phyloP scores from a whole-genome alignment of 2,329 filamentous ascomycete genomes.

The Camillea tinctor region DNA sequence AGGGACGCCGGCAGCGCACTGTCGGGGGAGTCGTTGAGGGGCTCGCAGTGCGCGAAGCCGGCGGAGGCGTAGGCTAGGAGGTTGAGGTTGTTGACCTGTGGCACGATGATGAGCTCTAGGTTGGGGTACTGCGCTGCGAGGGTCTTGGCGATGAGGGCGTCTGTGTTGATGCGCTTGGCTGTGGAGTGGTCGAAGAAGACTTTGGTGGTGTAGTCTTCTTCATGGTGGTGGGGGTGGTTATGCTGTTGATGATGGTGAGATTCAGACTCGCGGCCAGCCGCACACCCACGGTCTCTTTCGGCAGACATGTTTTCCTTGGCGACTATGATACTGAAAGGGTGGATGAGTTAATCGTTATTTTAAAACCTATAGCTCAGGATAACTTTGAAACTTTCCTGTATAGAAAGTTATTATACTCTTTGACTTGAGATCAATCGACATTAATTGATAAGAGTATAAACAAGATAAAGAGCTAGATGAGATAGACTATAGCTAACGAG shows the following conservation, averaged over 20 bases:
- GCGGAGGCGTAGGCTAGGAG: slow-evolving; percentile 43
- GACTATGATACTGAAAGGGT: too few relatives aligned
- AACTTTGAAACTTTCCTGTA: too few relatives aligned
- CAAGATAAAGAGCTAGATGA: too few relatives aligned
- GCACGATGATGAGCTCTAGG: slow-evolving; percentile 40
- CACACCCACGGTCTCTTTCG: neutral
- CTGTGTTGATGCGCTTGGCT: slow-evolving; percentile 42
- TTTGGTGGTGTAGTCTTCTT: slow-evolving; percentile 19
- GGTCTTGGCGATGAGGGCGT: slow-evolving; percentile 40
- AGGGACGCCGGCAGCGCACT: slow-evolving; percentile 36
- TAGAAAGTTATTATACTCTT: too few relatives aligned
- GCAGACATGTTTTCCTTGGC: neutral
- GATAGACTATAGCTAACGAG: too few relatives aligned
- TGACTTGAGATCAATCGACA: too few relatives aligned
- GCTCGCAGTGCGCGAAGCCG: slow-evolving; percentile 37
- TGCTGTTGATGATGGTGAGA: neutral
- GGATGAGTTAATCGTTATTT: too few relatives aligned
- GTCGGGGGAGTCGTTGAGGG: slow-evolving; percentile 30
- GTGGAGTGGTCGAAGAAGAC: slow-evolving; percentile 41
- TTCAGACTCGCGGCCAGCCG: neutral
- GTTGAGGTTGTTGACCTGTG: slow-evolving; percentile 30
- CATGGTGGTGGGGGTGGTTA: too few relatives aligned
- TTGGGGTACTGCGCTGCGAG: slow-evolving; percentile 44
- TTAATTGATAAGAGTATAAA: too few relatives aligned
- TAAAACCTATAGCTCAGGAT: too few relatives aligned